Evolutionary conservation across 768 basidiomycete genomes (phyloP).

Genomic region (Lactifluus piperatus): DNA sequence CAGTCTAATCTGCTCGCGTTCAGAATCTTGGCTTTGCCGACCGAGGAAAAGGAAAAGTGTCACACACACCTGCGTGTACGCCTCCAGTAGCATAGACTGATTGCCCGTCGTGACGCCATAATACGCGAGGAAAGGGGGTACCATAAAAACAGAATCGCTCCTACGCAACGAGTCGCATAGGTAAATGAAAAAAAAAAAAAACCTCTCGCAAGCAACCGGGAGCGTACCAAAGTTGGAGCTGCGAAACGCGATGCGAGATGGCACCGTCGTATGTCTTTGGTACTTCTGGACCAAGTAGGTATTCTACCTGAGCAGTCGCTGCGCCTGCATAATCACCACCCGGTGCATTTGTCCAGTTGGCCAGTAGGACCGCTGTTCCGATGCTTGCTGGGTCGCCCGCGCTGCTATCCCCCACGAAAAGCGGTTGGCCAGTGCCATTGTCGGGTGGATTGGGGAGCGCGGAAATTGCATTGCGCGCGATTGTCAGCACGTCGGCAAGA

Average conservation of each 20-base stretch:
- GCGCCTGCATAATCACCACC: slow-evolving; percentile 53
- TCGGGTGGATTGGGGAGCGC: slow-evolving; percentile 37
- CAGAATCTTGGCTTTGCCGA: background rate
- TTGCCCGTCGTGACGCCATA: slow-evolving; percentile 61
- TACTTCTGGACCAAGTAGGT: slow-evolving; percentile 40
- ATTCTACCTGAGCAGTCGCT: slow-evolving; percentile 58
- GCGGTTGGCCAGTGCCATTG: slow-evolving; percentile 40
- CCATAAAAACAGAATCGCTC: slow-evolving; percentile 81
- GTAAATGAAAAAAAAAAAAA: too few relatives aligned
- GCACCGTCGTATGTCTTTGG: slow-evolving; percentile 69
- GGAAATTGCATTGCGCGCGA: slow-evolving; percentile 42
- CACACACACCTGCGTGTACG: slow-evolving; percentile 46
- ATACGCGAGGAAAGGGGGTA: slow-evolving; percentile 80
- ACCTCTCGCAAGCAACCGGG: too few relatives aligned
- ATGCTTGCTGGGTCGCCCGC: slow-evolving; percentile 73
- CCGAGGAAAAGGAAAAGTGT: too few relatives aligned
- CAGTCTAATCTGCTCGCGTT: slow-evolving; percentile 36
- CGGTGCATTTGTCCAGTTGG: slow-evolving; percentile 41
- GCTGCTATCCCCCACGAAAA: slow-evolving; percentile 49
- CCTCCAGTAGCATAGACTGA: slow-evolving; percentile 46
- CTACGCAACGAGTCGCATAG: slow-evolving; percentile 32
- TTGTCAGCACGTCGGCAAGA: slow-evolving; percentile 48
- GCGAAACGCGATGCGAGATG: slow-evolving; percentile 61
- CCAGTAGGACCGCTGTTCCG: slow-evolving; percentile 60
- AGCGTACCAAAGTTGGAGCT: slow-evolving; percentile 66